A percentile compares a stretch with the other conserved stretches of the same genome.
Conservation (phyloP, 2,329 filamentous ascomycete species). For the Lasiodiplodia citricola region DNA sequence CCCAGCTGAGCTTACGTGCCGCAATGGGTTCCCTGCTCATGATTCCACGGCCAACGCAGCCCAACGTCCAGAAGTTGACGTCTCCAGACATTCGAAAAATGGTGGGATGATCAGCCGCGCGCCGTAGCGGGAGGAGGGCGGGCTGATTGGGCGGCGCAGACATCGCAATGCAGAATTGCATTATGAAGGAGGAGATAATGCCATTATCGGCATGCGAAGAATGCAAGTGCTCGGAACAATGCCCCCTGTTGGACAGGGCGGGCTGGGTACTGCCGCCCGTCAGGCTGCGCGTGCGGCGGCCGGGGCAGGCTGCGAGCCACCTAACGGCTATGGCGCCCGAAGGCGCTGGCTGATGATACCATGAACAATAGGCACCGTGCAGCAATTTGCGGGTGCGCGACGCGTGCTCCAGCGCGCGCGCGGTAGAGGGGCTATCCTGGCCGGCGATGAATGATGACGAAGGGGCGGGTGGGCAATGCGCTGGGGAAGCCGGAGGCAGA, state of each 20-base stretch:
- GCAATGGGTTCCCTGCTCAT: background rate
- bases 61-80: background rate
- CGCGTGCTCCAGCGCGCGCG: background rate
- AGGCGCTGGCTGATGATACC: background rate
- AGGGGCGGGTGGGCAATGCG: conserved; percentile 11
- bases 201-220: background rate
- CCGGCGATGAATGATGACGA: conserved; percentile 11
- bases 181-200: conserved; percentile 3
- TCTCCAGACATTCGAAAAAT: background rate
- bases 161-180: conserved; percentile 16
- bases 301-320: conserved; percentile 2
- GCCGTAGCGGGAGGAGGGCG: background rate
- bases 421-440: background rate
- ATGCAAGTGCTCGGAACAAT: conserved; percentile 1
- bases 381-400: background rate
- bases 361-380: background rate
- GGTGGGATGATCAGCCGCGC: background rate
- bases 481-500: conserved; percentile 20
- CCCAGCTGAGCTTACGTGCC: conserved; percentile 10
- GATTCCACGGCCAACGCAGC: conserved; percentile 10
- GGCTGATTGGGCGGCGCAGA: conserved; percentile 1
- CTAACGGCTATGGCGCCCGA: conserved; percentile 8
- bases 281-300: background rate
- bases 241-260: background rate
- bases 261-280: background rate